Conservation (phyloP, 441 rosid genomes). For the Gossypium davidsonii region DNA sequence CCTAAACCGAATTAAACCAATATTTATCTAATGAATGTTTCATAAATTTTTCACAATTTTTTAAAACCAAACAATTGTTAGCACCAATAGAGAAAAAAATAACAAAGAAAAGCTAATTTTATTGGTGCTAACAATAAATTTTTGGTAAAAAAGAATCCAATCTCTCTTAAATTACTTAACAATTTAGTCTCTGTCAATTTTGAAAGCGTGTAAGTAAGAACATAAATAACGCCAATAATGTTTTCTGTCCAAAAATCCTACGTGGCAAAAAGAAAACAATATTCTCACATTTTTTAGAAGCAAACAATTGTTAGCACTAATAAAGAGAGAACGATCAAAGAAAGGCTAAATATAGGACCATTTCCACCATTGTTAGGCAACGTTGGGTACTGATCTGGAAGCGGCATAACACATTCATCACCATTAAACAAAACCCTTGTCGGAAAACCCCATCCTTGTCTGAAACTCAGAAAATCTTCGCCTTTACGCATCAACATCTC, state of each 20-base stretch:
- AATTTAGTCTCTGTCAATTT: too few species aligned
- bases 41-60: too few species aligned
- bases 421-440: slow-evolving; percentile 72
- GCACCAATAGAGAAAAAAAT: slow-evolving; percentile 17
- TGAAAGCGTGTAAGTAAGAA: too few species aligned
- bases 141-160: too few species aligned
- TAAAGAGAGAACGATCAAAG: slow-evolving; percentile 9
- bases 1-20: too few species aligned
- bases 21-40: too few species aligned
- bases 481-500: slow-evolving; percentile 68
- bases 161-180: too few species aligned
- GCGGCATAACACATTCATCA: slow-evolving; percentile 90
- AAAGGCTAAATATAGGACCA: not conserved
- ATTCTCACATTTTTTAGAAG: too few species aligned
- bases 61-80: not conserved
- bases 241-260: too few species aligned
- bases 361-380: slow-evolving; percentile 40
- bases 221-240: too few species aligned
- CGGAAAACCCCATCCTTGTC: slow-evolving; percentile 83
- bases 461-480: slow-evolving; percentile 42
- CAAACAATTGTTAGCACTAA: not conserved
- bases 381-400: slow-evolving; percentile 65
- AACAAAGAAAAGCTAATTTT: not conserved
- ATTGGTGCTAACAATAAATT: too few species aligned
- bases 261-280: too few species aligned